Conservation (phyloP, 768 basidiomycete species). For the Lactifluus piperatus region DNA sequence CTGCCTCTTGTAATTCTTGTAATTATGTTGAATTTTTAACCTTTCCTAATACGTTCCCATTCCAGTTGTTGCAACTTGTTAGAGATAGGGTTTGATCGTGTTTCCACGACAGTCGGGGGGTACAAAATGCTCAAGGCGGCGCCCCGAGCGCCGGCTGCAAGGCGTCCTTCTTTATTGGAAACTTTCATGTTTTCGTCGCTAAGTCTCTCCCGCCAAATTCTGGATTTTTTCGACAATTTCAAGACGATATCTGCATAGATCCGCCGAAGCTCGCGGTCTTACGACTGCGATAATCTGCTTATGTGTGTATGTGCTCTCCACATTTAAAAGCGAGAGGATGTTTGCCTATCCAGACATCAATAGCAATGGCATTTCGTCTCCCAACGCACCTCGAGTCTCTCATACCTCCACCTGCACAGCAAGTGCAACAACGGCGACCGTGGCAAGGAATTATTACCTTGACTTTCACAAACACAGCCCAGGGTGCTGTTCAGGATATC, state of each 20-base stretch:
- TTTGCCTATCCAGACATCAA: neutral
- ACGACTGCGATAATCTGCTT: neutral
- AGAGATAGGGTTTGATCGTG: constrained; percentile 7
- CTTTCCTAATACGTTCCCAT: neutral
- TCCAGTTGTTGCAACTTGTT: neutral
- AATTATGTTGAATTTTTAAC: too few species aligned
- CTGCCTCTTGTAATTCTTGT: neutral
- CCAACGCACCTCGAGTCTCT: constrained; percentile 52
- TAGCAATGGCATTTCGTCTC: constrained; percentile 49
- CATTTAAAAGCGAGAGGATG: neutral
- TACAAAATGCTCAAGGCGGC: neutral
- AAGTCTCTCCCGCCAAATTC: neutral
- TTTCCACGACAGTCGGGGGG: constrained; percentile 9
- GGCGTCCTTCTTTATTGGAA: neutral
- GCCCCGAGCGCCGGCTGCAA: neutral
- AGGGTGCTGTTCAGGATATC: constrained; percentile 40
- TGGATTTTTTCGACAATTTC: neutral
- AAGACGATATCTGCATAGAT: neutral
- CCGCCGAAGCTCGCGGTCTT: neutral
- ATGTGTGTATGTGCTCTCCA: too few species aligned
- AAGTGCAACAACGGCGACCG: constrained; percentile 34
- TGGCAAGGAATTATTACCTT: constrained; percentile 53
- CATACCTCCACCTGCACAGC: constrained; percentile 46
- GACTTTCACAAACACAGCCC: constrained; percentile 38
- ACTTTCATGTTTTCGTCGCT: neutral